Evolutionary conservation across 352 stramenopile species (phyloP), one percentile per base, ranked within the genome.

Genomic region (Globisporangium paddicum): DNA sequence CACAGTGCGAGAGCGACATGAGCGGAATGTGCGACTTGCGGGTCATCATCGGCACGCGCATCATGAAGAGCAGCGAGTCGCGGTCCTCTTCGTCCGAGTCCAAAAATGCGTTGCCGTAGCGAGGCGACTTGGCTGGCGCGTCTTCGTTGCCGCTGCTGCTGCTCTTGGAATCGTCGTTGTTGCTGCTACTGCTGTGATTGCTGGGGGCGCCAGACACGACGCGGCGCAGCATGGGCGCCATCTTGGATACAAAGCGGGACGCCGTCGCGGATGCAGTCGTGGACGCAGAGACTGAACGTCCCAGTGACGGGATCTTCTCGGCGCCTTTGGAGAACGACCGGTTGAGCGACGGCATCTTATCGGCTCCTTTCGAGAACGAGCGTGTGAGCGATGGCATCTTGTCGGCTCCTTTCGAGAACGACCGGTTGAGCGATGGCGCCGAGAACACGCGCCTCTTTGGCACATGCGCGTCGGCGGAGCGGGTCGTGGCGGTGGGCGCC

Each of bases 51-150:
- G 82, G 82, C 51, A 91, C 75, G 18, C 79, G 77, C 50, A 91
- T 57, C 62, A 91, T 86, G 49, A 81, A 68, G 41, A 91, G 67
- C 62, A 91, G 61, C 41, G 79, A 91, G 62, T 79, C 66, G 8
- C 77, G 75, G 13, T 77, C 63, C 13, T 87, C 68, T n/a, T 84
- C 67, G 23, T 82, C 67, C 19, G 77, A 69, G 10, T 69, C 64
- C n/a, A 68, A 64, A 40, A 67, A 71, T 52, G 67, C 73, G 44
- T 40, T 21, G 32, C 46, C 47, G 37, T 57, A 26, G 34, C 44
- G 40, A n/a, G 30, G 48, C 1, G 40, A 54, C 26, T n/a, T 35
- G 2, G 30, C 21, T 9, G 48, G 53, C 0, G 53, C 53, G 40
- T 62, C 44, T 21, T 52, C 26, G 3, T 35, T 32, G 14, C 16